Evolutionary conservation across 2,329 filamentous ascomycete species (phyloP).

Genomic region (Colletotrichum neosansevieriae): DNA sequence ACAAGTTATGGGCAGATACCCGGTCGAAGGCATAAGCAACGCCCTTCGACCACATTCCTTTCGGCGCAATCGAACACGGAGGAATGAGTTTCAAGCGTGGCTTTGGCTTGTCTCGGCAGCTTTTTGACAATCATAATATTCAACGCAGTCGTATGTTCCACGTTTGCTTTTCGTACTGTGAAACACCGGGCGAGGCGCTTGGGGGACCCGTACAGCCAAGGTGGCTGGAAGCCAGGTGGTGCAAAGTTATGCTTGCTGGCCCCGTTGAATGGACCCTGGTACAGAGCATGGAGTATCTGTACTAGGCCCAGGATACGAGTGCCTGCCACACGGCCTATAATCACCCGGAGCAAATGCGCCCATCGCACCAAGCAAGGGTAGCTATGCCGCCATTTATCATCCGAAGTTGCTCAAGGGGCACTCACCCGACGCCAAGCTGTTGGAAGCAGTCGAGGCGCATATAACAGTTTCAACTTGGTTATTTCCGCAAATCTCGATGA

Average conservation of each 20-base stretch:
- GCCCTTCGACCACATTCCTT: background rate
- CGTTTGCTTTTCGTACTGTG: constrained; percentile 27
- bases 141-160: constrained; percentile 4
- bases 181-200: constrained; percentile 29
- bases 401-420: background rate
- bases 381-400: background rate
- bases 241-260: constrained; percentile 5
- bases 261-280: background rate
- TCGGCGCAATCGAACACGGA: constrained; percentile 24
- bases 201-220: background rate
- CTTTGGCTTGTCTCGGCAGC: background rate
- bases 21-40: constrained; percentile 47
- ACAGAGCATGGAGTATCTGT: background rate
- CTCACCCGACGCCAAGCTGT: constrained; percentile 2
- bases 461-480: background rate
- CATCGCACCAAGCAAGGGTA: background rate
- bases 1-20: constrained; percentile 80
- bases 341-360: background rate
- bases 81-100: background rate
- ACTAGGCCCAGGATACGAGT: background rate
- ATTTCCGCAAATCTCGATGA: background rate
- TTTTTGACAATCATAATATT: background rate
- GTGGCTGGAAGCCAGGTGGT: constrained; percentile 14
- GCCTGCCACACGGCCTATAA: background rate
- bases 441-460: background rate